Base-by-base conservation (phyloP, 495 filamentous ascomycete species). In the Trichoderma gamsii region DNA sequence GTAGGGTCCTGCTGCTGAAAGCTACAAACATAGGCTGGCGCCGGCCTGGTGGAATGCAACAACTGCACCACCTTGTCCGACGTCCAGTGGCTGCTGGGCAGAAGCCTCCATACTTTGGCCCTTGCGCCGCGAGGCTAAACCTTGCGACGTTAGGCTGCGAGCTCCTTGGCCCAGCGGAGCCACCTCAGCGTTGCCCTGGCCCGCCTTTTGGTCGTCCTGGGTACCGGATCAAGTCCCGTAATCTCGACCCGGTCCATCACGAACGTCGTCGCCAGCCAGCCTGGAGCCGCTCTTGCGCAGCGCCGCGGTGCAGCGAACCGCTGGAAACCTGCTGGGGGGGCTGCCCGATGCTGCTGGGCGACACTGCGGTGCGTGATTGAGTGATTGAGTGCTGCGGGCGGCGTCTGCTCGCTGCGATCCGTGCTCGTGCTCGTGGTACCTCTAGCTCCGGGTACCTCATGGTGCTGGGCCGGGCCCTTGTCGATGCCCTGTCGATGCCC, bases 211-310 rank as follows among this genome's bases (percentile, higher is more conserved):
- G 56, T 61, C 56, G 56, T 61, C 56, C 23, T 15, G 27, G 56
- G 56, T 61, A 61, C 56, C 56, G 56, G 56, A 61, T 13, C 23
- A 61, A 25, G 56, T 61, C 56, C 56, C 56, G 56, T 61, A 61
- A 61, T 27, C 12, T 61, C 23, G 23, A 27, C 56, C 56, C 25
- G 12, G 25, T 3, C 13, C 44, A 49, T 16, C 18, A 56, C 51
- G 51, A 4, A 16, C 43, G 12, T 15, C 43, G 43, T 18, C 43
- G 18, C 12, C 43, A 46, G 56, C 11, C 23, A 29, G 23, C 56
- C 25, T 29, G 56, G 56, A 18, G 56, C 51, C 18, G 51, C 18
- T 21, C 51, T 49, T 11, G 13, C 44, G 44, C 44, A 49, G 13
- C 44, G 13, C 13, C 35, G 35, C 35, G 0, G 35, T 38, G 35